Evolutionary conservation across 768 basidiomycete genomes (phyloP), one percentile per base, ranked within the genome.

Genomic region (Lactifluus volemus): DNA sequence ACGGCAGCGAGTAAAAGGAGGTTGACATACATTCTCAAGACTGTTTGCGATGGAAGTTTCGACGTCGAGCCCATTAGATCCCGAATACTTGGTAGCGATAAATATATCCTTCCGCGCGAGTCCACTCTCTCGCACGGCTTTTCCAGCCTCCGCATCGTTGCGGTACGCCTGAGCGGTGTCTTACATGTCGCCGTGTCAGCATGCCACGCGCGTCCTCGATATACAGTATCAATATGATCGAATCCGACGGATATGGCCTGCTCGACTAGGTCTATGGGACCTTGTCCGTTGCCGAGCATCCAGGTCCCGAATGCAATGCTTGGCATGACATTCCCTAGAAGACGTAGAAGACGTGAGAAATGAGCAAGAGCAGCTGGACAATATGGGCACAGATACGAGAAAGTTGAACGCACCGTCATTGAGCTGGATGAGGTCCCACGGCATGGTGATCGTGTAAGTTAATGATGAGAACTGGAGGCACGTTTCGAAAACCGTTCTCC

Each of bases 31-130:
- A 48, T 80, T 80, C 60, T 78, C 73, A 59, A 87, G 65, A 56
- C 83, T 84, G 65, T 83, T 77, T 32, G 76, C 68, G 48, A 85
- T 81, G 12, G 82, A 83, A 1, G 78, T 80, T 59, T 75, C 75
- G 36, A 84, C 80, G 61, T 80, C 79, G 55, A 82, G 70, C 2
- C 78, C 80, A 54, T 78, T 68, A 54, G 71, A 53, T 1, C 81
- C 82, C 15, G 83, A 82, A 66, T 78, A 85, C 67, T 86, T 86
- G 34, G 85, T 86, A 3, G 84, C 86, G 64, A 89, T 78, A 70
- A 77, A 87, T 29, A 87, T 64, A 1, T 85, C 81, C 14, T 74
- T 59, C n/a, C 85, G 78, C 41, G 75, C 67, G 5, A 84, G 74
- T 1, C 84, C 83, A 61, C 80, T 84, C 64, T 85, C 79, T n/a